Conservation (phyloP, 352 stramenopile genomes). For the Phytophthora fragariae region DNA sequence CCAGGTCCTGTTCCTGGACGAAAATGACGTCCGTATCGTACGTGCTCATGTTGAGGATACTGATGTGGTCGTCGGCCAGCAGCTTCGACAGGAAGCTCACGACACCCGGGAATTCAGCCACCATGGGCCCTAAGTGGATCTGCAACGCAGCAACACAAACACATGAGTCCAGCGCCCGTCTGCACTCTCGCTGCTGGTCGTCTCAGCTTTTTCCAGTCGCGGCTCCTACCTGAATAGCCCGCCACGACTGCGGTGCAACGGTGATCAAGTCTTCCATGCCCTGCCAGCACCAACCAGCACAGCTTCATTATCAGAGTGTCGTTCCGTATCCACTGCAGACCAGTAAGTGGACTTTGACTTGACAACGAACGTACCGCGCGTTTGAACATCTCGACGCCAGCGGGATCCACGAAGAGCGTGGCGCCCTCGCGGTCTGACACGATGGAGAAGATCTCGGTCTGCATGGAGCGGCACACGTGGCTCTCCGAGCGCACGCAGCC, state of each 20-base stretch:
- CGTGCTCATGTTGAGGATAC: conserved; percentile 92
- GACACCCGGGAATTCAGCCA: conserved; percentile 85
- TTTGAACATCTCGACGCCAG: conserved; percentile 83
- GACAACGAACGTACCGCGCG: conserved; percentile 51
- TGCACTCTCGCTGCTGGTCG: neutral
- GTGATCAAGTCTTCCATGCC: conserved; percentile 74
- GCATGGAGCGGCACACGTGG: conserved; percentile 78
- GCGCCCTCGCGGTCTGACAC: conserved; percentile 77
- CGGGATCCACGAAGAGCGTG: conserved; percentile 88
- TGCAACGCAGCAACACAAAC: conserved; percentile 27
- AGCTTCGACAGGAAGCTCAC: conserved; percentile 89
- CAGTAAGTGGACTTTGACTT: neutral
- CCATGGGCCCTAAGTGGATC: conserved; percentile 89
- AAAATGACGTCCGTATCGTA: conserved; percentile 92
- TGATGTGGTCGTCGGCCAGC: conserved; percentile 83
- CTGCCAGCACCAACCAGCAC: conserved; percentile 32
- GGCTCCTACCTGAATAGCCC: conserved; percentile 71
- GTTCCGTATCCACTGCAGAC: no score
- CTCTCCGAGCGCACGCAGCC: conserved; percentile 47
- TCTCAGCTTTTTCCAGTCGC: conserved; percentile 6
- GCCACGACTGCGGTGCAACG: conserved; percentile 77
- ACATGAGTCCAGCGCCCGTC: conserved; percentile 6
- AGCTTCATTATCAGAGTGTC: neutral
- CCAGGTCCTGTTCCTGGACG: conserved; percentile 74
- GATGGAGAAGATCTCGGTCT: conserved; percentile 89